Evolutionary conservation across 805 yeast species (phyloP).

Genomic region (Saccharomycopsis sp.): DNA sequence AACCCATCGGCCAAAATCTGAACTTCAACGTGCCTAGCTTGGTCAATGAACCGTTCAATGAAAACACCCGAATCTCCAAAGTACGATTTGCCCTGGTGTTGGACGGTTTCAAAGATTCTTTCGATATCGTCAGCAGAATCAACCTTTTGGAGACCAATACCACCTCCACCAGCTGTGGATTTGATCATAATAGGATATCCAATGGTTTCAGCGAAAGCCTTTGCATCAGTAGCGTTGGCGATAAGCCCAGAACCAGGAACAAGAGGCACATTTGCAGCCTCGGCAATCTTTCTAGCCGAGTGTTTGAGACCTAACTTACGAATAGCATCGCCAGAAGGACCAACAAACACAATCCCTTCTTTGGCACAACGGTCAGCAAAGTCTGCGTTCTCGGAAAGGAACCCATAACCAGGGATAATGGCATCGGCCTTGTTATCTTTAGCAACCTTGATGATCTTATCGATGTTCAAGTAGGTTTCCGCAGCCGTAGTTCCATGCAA

Average conservation of each 20-base stretch:
- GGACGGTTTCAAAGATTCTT: slow-evolving; percentile 81
- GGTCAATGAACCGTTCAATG: slow-evolving; percentile 88
- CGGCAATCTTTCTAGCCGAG: slow-evolving; percentile 93
- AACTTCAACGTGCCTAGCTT: slow-evolving; percentile 93
- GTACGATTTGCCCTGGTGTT: slow-evolving; percentile 88
- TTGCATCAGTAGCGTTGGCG: slow-evolving; percentile 64
- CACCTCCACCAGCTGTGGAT: slow-evolving; percentile 99
- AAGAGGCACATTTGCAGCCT: slow-evolving; percentile 85
- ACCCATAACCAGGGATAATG: slow-evolving; percentile 97
- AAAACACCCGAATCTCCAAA: slow-evolving; percentile 96
- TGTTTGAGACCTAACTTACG: slow-evolving; percentile 89
- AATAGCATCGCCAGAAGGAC: slow-evolving; percentile 94
- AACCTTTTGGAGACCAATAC: slow-evolving; percentile 93
- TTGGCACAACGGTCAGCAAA: slow-evolving; percentile 80
- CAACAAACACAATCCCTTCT: slow-evolving; percentile 87
- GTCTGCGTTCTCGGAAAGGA: slow-evolving; percentile 92
- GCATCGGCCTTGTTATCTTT: slow-evolving; percentile 82
- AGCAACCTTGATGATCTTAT: slow-evolving; percentile 82
- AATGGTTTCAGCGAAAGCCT: slow-evolving; percentile 47
- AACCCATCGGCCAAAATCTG: slow-evolving; percentile 95
- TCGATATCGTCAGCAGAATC: slow-evolving; percentile 76
- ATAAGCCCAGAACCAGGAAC: slow-evolving; percentile 96
- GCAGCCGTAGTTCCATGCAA: slow-evolving; percentile 78
- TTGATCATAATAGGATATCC: slow-evolving; percentile 92
- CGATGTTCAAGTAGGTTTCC: slow-evolving; percentile 81